Evolutionary conservation across 2,329 filamentous ascomycete species (phyloP).

Genomic region (Paradendryphiella salina): DNA sequence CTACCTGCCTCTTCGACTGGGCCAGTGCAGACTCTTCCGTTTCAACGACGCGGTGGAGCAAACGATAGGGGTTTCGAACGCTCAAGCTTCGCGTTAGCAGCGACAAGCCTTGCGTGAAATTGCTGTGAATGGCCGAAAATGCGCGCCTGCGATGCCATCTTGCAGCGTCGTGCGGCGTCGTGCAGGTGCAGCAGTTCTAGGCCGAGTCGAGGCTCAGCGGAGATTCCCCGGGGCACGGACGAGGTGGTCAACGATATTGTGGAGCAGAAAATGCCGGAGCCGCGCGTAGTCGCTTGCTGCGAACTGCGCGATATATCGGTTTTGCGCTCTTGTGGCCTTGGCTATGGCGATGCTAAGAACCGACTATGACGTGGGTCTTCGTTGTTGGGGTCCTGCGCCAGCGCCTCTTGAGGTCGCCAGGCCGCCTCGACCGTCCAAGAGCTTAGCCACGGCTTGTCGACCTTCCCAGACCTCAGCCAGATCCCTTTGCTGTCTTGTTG

Average conservation of each 20-base stretch:
- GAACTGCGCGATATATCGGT: not conserved
- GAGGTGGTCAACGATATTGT: conserved; percentile 1
- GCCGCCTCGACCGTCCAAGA: not conserved
- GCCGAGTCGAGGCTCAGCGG: conserved; percentile 2
- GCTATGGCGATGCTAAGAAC: not conserved
- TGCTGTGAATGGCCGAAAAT: not conserved
- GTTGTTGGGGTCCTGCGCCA: not conserved
- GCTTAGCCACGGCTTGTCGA: conserved; percentile 4
- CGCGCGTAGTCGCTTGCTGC: not conserved
- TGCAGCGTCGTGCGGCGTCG: not conserved
- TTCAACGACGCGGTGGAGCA: conserved; percentile 1
- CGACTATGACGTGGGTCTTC: not conserved
- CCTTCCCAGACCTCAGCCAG: not conserved
- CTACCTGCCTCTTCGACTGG: conserved; percentile 3
- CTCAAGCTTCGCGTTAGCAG: conserved; percentile 1
- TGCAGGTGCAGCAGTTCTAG: not conserved
- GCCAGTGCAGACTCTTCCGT: not conserved
- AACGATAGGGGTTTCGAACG: not conserved
- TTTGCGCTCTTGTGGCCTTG: not conserved
- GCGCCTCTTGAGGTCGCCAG: not conserved
- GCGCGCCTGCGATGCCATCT: not conserved
- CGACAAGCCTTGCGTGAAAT: not conserved
- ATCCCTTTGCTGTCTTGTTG: not conserved
- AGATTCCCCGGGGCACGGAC: not conserved
- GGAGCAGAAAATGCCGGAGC: conserved; percentile 1